Evolutionary conservation across 805 yeast genomes (phyloP), one percentile per base, ranked within the genome.

Genomic region (Metschnikowia noctiluminum): DNA sequence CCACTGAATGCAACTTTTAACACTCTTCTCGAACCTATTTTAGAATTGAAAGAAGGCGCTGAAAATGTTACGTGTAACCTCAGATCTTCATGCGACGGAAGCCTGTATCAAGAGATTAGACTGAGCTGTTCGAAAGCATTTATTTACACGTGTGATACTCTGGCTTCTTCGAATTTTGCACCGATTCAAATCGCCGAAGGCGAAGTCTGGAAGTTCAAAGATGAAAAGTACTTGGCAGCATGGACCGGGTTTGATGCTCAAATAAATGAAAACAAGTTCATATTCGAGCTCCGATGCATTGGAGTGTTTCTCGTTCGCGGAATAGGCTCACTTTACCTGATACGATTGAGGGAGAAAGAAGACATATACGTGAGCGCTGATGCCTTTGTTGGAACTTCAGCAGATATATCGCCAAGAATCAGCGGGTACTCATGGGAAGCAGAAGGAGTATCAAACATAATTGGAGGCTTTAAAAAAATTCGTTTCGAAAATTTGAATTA

Each of bases 161-260:
- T 38, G 5, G 35, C 38, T 13, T 35, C 30, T 28, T 35, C 45
- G 14, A 41, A 43, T 21, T 44, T 46, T n/a, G 36, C 50, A 3
- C 34, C 30, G 6, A 31, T 52, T 11, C 35, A 42, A 14, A 42
- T 46, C 16, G 43, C 35, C 3, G 41, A 40, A 31, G 41, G 36
- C 9, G 51, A 50, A 30, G 32, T 14, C 7, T 54, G 58, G 58
- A 38, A 16, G 4, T 35, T 53, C 16, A 16, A 27, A 8, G 34
- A 39, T 16, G 10, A 42, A 8, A 38, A 43, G 3, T 16, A 36
- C 40, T 42, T 54, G 14, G 43, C 48, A 10, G 54, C 53, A 2
- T 54, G 58, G 58, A 35, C 51, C 6, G 57, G 57, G 2, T 40
- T 32, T 26, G 56, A 54, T 38, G 21, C 53, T 7, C 35, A 37